Conservation (phyloP, 305 asterid genomes). For the Fraxinus sp. region DNA sequence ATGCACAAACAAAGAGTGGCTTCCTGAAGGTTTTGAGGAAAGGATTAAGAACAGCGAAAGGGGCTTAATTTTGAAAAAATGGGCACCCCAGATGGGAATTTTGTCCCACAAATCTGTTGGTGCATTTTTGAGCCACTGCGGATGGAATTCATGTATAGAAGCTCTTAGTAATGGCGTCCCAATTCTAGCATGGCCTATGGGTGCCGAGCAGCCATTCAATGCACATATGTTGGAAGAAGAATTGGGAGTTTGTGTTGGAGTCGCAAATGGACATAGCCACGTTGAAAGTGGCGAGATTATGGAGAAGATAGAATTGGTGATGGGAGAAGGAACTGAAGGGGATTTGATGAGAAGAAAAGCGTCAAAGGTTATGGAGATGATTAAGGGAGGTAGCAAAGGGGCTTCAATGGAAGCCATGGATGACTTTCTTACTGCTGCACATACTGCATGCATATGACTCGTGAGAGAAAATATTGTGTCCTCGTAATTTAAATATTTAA, state of each 20-base stretch:
- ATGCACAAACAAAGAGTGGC: slow-evolving; percentile 7
- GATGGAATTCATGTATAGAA: slow-evolving; percentile 34
- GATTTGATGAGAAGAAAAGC: slow-evolving; percentile 26
- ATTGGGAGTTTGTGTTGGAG: slow-evolving; percentile 24
- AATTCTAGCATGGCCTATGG: slow-evolving; percentile 36
- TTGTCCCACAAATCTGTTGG: slow-evolving; percentile 31
- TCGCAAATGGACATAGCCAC: slow-evolving; percentile 16
- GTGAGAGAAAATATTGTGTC: not conserved
- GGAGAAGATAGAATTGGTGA: slow-evolving; percentile 27
- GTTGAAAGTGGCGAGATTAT: slow-evolving; percentile 15
- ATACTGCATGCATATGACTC: not conserved
- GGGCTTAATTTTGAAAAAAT: slow-evolving; percentile 23
- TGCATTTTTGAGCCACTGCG: slow-evolving; percentile 39
- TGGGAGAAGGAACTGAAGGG: slow-evolving; percentile 19
- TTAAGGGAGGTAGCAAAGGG: not conserved
- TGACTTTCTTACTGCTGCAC: slow-evolving; percentile 15
- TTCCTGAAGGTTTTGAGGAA: slow-evolving; percentile 24
- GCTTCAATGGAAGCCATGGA: slow-evolving; percentile 30
- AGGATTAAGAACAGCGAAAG: not conserved
- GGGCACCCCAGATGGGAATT: slow-evolving; percentile 40
- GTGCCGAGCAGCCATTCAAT: slow-evolving; percentile 34
- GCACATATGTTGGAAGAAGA: slow-evolving; percentile 32
- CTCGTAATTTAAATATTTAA: not conserved
- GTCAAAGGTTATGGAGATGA: slow-evolving; percentile 20
- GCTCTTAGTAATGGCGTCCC: slow-evolving; percentile 35